Conservation (phyloP, 345 rosid species). For the Hirschfeldia incana region DNA sequence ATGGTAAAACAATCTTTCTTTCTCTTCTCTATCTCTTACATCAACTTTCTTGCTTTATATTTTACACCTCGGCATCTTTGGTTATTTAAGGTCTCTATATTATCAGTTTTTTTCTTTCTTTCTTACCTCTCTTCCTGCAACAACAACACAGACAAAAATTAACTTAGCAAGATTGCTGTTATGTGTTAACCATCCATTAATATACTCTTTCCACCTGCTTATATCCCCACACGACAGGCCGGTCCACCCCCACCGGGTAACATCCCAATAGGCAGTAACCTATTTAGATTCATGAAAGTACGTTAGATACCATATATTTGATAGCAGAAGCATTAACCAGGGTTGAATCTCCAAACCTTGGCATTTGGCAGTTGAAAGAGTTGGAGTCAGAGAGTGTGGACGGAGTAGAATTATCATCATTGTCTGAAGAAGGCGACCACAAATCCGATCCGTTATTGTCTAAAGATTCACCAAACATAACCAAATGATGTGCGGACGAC, state of each 20-base stretch:
- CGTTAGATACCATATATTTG: conserved; percentile 14
- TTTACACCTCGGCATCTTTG: conserved; percentile 30
- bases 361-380: conserved; percentile 79
- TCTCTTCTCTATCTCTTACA: conserved; percentile 37
- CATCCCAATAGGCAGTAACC: conserved; percentile 61
- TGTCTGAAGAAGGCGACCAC: conserved; percentile 42
- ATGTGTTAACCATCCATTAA: not conserved
- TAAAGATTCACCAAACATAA: conserved; percentile 39
- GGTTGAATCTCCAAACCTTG: conserved; percentile 49
- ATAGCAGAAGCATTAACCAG: not conserved
- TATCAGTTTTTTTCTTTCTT: conserved; percentile 33
- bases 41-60: conserved; percentile 35
- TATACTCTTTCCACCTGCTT: conserved; percentile 38
- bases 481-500: conserved; percentile 32
- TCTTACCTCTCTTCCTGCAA: conserved; percentile 31
- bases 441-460: conserved; percentile 33
- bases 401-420: conserved; percentile 46
- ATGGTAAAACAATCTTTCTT: conserved; percentile 36
- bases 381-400: conserved; percentile 40
- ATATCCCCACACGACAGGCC: conserved; percentile 86
- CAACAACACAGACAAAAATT: not conserved
- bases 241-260: conserved; percentile 76
- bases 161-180: conserved; percentile 9
- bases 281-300: conserved; percentile 6
- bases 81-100: conserved; percentile 38